phyloP scores from a whole-genome alignment of 1,284 basidiomycete species.

The Tetrapyrgos nigripes region DNA sequence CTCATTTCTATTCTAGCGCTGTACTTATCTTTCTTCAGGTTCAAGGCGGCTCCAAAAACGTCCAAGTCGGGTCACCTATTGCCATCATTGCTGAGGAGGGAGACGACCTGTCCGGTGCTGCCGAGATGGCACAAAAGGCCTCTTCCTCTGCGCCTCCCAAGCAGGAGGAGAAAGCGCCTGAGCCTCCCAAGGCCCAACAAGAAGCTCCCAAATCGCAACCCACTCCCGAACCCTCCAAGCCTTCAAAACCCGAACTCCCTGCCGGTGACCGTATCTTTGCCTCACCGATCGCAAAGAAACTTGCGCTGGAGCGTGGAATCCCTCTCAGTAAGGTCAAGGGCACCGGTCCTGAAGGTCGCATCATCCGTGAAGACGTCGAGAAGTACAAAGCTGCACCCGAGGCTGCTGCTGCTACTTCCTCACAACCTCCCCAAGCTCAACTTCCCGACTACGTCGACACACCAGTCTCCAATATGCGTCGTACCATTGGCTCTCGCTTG shows the following conservation, averaged over 20 bases:
- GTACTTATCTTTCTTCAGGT: constrained; percentile 50
- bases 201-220: constrained; percentile 24
- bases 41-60: constrained; percentile 85
- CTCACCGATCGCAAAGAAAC: constrained; percentile 94
- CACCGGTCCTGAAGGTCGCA: constrained; percentile 92
- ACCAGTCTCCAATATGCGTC: constrained; percentile 96
- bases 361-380: constrained; percentile 94
- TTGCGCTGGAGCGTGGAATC: constrained; percentile 95
- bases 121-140: constrained; percentile 76
- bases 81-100: constrained; percentile 94
- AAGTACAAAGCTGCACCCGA: constrained; percentile 73
- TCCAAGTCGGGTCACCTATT: constrained; percentile 87
- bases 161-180: constrained; percentile 47
- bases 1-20: neutral
- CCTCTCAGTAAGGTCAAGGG: constrained; percentile 94
- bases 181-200: constrained; percentile 42
- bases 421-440: constrained; percentile 49
- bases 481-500: constrained; percentile 90
- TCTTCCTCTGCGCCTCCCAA: constrained; percentile 44
- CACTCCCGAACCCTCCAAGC: constrained; percentile 37
- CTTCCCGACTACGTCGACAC: constrained; percentile 85
- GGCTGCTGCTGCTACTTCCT: constrained; percentile 48
- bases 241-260: constrained; percentile 61
- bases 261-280: constrained; percentile 89
- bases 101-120: constrained; percentile 88